Evolutionary conservation across 768 basidiomycete species (phyloP), one percentile per base, ranked within the genome.

Genomic region (Lentinus brumalis): DNA sequence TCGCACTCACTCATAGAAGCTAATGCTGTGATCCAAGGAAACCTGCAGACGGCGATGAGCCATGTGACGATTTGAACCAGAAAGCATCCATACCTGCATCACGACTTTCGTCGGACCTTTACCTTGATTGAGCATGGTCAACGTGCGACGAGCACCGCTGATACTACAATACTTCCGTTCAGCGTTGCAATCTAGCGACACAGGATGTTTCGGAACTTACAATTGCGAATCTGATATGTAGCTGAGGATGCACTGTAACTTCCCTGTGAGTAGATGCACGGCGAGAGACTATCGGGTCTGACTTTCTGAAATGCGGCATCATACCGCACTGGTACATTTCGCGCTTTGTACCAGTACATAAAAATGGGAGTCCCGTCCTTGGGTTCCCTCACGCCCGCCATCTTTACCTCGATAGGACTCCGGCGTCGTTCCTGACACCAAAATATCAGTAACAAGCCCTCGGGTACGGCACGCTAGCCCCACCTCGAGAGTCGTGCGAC

Each of bases 261-360:
- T 29, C 40, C 49, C 9, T 26, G 21, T 39, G 16, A 18, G 49
- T 15, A 9, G 57, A 40, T 8, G 40, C 9, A 32, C 12, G 16
- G 11, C 32, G n/a, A 47, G n/a, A 46, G 7, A 32, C n/a, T 31
- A 16, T 42, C 14, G 38, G 50, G 51, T 3, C 30, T 15, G 53
- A 88, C 92, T 76, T 92, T 94, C 67, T 94, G 92, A 71, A 89
- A 94, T 21, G 85, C 82, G 4, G 85, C 70, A 45, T 84, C 86
- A 69, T 89, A 89, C 65, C 81, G 57, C 35, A 59, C 78, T 1
- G 87, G 86, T 57, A 86, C 79, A 62, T 85, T 81, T 61, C 83
- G 81, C 3, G 91, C 87, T 69, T 86, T 84, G 87, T 92, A 89
- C 92, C 92, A 94, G 67, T 85, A 90, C 82, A 87, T 84, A 57